Base-by-base conservation (phyloP, 495 filamentous ascomycete genomes). In the Immersiella caudata region DNA sequence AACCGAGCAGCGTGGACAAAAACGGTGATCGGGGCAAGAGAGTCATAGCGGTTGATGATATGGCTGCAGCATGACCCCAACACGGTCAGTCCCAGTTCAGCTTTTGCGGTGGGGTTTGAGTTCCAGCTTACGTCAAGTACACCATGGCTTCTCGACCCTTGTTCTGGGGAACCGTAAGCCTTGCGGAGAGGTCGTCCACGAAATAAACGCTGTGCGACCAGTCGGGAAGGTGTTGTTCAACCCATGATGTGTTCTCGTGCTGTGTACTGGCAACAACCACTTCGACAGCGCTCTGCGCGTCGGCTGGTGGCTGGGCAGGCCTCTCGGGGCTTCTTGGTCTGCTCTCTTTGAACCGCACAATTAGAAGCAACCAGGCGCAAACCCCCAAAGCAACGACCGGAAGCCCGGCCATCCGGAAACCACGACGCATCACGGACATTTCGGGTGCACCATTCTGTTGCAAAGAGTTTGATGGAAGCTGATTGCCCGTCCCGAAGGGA, bases 61-160 rank as follows among this genome's bases (percentile, higher is more conserved):
- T 89, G 87, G 62, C 74, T n/a, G 83, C 71, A 26, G 79, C 74
- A 0, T 79, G 76, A 22, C 84, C 79, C 12, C 70, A 60, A 14
- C 6, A 52, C 35, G 18, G 29, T 26, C 0, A 9, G 16, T 22
- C 8, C 71, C 63, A 62, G 83, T 83, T 36, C 79, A 75, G 29
- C 29, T 4, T 3, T 8, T 33, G 29, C 4, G 29, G 29, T 21
- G 81, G 75, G 58, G 82, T 79, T 84, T 25, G 2, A n/a, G n/a
- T n/a, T n/a, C n/a, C n/a, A n/a, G 76, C 74, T 67, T 71, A 87
- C 65, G 84, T 88, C 0, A 89, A 73, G 72, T 87, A 88, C 6
- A 85, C 82, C 85, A 89, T 88, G 12, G 83, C 86, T 74, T 91
- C 88, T 67, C 83, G 82, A 5, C 88, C 87, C 71, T 87, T 88